Evolutionary conservation across 78 protist genomes (phyloP), one percentile per base, ranked within the genome.

Genomic region (Speleostelium caveatum): DNA sequence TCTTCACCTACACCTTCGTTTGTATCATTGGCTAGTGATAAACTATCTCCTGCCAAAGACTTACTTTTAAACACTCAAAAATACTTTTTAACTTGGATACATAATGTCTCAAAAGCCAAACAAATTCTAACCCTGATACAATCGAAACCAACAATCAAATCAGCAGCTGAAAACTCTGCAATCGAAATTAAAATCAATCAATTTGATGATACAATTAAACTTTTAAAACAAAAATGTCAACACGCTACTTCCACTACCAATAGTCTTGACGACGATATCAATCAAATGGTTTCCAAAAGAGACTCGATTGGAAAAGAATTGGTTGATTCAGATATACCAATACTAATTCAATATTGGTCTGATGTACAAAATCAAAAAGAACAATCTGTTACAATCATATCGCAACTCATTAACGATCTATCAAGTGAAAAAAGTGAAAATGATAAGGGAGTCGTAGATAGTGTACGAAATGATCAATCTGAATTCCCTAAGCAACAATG

Each of bases 1-100:
- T 51, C 65, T 22, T 51, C 78, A 53, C 78, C 78, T 24, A 51
- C 78, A 45, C 77, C 77, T 22, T 51, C 63, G 7, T 71, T 71
- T 53, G 53, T 51, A 32, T 51, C 65, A 28, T 72, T 72, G 28
- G 65, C 78, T 16, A 72, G 38, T 53, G 78, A 72, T 14, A 65
- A 4, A 0, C 3, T 3, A 17, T 30, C 14, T 6, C 42, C 38
- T 30, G 78, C 42, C 33, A 72, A 72, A 51, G 78, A 51, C 24
- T 72, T 72, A 72, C 39, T 72, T 36, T 42, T 33, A 33, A 58
- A 26, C 33, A 58, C 65, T 17, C 78, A 72, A 72, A 51, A 19
- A 24, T 22, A 55, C 24, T 58, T 74, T 16, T 58, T 58, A 16
- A 55, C 53, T 36, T 74, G 83, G 83, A 38, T 74, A 45, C 2